Evolutionary conservation across 768 basidiomycete species (phyloP).

Genomic region (Xerocomus brunneocitrinus): DNA sequence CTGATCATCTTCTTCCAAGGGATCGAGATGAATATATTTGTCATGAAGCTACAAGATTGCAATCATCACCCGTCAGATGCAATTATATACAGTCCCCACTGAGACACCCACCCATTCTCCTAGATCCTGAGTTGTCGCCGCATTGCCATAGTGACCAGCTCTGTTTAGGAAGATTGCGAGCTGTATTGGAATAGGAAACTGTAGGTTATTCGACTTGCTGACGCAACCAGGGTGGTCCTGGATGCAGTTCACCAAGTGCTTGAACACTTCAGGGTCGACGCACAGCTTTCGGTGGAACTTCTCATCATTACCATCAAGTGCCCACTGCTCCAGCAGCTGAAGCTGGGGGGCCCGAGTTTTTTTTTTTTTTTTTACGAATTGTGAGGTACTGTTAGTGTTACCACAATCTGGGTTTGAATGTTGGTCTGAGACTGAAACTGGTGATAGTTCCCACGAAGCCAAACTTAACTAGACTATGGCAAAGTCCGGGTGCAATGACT

Average conservation of each 20-base stretch:
- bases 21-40: neutral
- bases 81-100: neutral
- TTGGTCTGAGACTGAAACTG: no score
- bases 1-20: no score
- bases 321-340: no score
- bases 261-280: conserved; percentile 25
- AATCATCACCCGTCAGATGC: neutral
- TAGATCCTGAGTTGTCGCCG: neutral
- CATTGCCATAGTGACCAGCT: neutral
- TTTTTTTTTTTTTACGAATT: no score
- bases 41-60: neutral
- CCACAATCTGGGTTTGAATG: no score
- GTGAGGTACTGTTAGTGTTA: no score
- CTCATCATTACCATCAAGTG: no score
- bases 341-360: no score
- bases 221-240: neutral
- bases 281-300: conserved; percentile 13
- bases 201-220: neutral
- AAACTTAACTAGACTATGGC: no score
- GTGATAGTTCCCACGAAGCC: no score
- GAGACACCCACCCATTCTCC: neutral
- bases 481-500: no score
- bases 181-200: neutral
- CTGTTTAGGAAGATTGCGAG: neutral
- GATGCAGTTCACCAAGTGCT: conserved; percentile 10